These are phyloP conservation scores for Vickermania spadyakhi DNA, from an alignment of 208 protist species.

Conservation along the genomic window DNA sequence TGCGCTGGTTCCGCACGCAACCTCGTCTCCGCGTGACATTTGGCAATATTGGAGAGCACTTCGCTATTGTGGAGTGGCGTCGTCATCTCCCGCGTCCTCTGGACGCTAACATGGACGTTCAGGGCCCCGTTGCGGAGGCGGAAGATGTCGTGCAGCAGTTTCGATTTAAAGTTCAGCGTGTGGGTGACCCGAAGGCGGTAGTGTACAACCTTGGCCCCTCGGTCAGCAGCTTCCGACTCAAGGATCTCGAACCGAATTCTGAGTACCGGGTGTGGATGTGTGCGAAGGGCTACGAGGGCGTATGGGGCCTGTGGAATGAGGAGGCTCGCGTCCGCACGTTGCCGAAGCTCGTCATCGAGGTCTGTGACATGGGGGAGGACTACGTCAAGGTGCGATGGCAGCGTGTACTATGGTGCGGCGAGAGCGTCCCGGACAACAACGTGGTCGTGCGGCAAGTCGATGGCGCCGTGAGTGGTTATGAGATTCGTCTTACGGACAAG, in stretches of 20 bases:
- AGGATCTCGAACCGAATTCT: conserved; percentile 64
- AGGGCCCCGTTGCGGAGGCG: conserved; percentile 33
- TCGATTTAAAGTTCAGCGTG: conserved; percentile 78
- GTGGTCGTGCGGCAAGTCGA: conserved; percentile 61
- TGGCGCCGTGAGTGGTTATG: conserved; percentile 80
- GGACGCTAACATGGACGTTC: conserved; percentile 10
- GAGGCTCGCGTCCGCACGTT: conserved; percentile 85
- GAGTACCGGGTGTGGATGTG: conserved; percentile 89
- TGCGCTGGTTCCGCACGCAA: conserved; percentile 72
- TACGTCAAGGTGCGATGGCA: conserved; percentile 82
- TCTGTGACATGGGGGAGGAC: conserved; percentile 80
- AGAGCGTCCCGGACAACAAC: conserved; percentile 16
- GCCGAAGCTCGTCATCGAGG: conserved; percentile 70
- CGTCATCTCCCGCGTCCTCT: conserved; percentile 56
- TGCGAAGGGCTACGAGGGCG: conserved; percentile 72
- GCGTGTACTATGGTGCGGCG: conserved; percentile 64
- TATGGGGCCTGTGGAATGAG: conserved; percentile 89
- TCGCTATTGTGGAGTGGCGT: conserved; percentile 87
- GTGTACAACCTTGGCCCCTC: conserved; percentile 79
- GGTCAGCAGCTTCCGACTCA: conserved; percentile 74
- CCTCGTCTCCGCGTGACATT: conserved; percentile 75
- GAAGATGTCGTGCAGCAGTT: conserved; percentile 80
- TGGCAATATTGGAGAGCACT: conserved; percentile 89
- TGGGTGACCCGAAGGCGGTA: conserved; percentile 32
- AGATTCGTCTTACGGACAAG: conserved; percentile 66